A percentile compares a stretch with the other conserved stretches of the same genome.
phyloP scores from a whole-genome alignment of 2,329 filamentous ascomycete genomes.

The Nigrospora oryzae region DNA sequence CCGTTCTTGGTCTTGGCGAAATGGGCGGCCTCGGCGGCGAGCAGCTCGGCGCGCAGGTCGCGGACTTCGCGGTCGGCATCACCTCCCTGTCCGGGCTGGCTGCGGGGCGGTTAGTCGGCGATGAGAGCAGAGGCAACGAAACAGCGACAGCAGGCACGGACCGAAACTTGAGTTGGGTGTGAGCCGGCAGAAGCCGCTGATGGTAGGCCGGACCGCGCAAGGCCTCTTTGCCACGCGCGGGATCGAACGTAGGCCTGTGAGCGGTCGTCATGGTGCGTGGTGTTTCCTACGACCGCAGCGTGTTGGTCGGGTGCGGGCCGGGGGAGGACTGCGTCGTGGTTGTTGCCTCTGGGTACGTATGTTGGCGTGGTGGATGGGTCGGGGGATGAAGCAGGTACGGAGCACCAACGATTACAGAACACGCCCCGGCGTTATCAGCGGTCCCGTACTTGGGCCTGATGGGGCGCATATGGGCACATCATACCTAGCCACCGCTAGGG shows the following conservation, averaged over 20 bases:
- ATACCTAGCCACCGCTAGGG: no score
- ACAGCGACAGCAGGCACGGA: slow-evolving; percentile 24
- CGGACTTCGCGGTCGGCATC: slow-evolving; percentile 61
- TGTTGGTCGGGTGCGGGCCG: no score
- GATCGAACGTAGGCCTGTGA: slow-evolving; percentile 90
- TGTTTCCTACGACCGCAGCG: no score
- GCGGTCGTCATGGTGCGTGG: slow-evolving; percentile 53
- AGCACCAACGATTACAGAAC: no score
- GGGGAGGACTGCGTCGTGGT: no score
- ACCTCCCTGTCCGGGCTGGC: slow-evolving; percentile 83
- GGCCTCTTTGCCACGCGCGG: slow-evolving; percentile 89
- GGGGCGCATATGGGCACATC: no score
- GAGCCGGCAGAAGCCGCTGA: slow-evolving; percentile 86
- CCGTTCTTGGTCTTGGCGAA: slow-evolving; percentile 72
- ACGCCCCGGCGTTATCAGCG: no score
- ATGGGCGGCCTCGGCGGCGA: slow-evolving; percentile 81
- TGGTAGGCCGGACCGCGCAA: slow-evolving; percentile 91
- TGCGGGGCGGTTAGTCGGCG: slow-evolving; percentile 15
- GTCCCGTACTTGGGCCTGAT: no score
- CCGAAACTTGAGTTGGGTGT: slow-evolving; percentile 87
- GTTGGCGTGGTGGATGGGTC: background rate
- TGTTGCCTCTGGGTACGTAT: no score
- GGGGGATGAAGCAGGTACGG: background rate
- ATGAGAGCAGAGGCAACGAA: background rate
- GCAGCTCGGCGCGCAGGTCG: slow-evolving; percentile 82